phyloP scores from a whole-genome alignment of 768 basidiomycete species.

The Lactifluus subvellereus region DNA sequence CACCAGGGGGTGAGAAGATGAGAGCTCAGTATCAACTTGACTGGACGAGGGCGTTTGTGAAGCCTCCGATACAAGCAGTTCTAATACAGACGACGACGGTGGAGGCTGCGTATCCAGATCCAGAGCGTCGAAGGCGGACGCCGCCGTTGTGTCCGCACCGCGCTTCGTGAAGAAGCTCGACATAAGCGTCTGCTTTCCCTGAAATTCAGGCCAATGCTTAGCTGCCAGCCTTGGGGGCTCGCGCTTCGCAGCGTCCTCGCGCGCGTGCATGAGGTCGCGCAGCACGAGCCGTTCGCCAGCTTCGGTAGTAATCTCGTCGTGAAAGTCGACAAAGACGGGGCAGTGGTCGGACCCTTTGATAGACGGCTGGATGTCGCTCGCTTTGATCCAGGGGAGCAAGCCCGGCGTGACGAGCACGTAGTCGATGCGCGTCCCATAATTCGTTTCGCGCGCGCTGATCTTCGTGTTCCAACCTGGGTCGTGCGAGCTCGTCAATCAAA shows the following conservation, averaged over 20 bases:
- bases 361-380: constrained; percentile 73
- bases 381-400: constrained; percentile 87
- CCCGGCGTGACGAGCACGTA: constrained; percentile 86
- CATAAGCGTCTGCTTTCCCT: constrained; percentile 76
- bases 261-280: constrained; percentile 36
- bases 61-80: not conserved
- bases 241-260: constrained; percentile 23
- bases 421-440: constrained; percentile 91
- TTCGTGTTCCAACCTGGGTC: constrained; percentile 89
- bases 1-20: not conserved
- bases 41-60: not conserved
- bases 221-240: constrained; percentile 73
- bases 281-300: constrained; percentile 34
- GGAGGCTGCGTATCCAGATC: constrained; percentile 8
- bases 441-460: constrained; percentile 82
- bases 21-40: not conserved
- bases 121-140: constrained; percentile 8
- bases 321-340: constrained; percentile 88
- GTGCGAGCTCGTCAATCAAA: not conserved
- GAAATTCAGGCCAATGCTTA: constrained; percentile 82
- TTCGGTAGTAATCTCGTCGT: constrained; percentile 61
- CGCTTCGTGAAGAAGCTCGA: constrained; percentile 76
- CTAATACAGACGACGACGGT: not conserved
- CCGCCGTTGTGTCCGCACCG: constrained; percentile 21
- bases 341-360: constrained; percentile 97